Conservation (phyloP, 331 rosid genomes). For the Phaseolus coccineus region DNA sequence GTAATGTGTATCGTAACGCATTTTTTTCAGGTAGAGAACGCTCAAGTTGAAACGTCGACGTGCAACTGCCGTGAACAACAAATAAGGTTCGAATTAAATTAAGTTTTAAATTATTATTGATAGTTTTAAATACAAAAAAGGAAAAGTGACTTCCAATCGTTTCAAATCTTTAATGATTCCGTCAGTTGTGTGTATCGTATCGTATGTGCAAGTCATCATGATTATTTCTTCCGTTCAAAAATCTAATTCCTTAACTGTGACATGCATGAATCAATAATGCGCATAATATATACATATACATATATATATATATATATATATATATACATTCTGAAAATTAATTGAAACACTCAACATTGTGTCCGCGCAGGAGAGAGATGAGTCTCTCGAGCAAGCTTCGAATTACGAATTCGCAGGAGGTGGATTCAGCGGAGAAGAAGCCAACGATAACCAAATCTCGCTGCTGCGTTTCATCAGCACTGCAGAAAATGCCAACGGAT, state of each 20-base stretch:
- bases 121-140: background rate
- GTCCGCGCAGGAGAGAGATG: constrained; percentile 64
- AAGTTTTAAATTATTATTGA: background rate
- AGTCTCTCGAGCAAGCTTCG: constrained; percentile 59
- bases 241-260: constrained; percentile 31
- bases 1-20: constrained; percentile 27
- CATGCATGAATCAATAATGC: background rate
- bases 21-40: constrained; percentile 59
- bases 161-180: constrained; percentile 40
- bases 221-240: constrained; percentile 45
- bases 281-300: too few relatives aligned
- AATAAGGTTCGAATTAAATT: constrained; percentile 55
- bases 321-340: background rate
- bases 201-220: constrained; percentile 3
- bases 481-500: constrained; percentile 64
- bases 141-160: constrained; percentile 10
- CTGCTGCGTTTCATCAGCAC: constrained; percentile 37
- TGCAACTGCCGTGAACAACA: constrained; percentile 43
- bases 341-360: constrained; percentile 9
- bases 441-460: constrained; percentile 40
- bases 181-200: constrained; percentile 38
- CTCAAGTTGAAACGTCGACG: constrained; percentile 64
- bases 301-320: background rate
- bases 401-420: constrained; percentile 48
- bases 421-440: constrained; percentile 46